These are phyloP conservation scores for Aspergillus carbonarius DNA, from an alignment of 2,329 filamentous ascomycete species.

Conservation along the genomic window DNA sequence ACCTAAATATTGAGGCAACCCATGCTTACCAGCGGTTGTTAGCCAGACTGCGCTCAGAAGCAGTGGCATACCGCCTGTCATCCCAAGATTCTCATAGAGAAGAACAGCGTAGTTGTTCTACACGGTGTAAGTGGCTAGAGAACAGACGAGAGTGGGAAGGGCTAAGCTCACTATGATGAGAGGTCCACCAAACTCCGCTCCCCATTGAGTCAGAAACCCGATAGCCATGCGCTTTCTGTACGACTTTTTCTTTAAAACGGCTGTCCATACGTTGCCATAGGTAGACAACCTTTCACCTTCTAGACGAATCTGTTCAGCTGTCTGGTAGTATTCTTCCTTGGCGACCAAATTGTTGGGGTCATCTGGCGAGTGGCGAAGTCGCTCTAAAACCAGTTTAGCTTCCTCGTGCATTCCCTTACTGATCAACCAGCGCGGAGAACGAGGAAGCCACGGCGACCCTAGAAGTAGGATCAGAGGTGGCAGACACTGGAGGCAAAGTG, in stretches of 20 bases:
- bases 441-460: slow-evolving; percentile 45
- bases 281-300: slow-evolving; percentile 44
- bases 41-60: slow-evolving; percentile 47
- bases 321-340: slow-evolving; percentile 50
- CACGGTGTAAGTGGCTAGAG: background rate
- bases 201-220: slow-evolving; percentile 55
- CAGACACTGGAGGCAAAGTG: slow-evolving; percentile 43
- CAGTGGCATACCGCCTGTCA: slow-evolving; percentile 44
- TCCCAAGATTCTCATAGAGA: slow-evolving; percentile 46
- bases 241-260: slow-evolving; percentile 48
- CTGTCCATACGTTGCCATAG: slow-evolving; percentile 46
- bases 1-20: background rate
- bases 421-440: slow-evolving; percentile 53
- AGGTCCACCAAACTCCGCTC: slow-evolving; percentile 54
- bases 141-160: background rate
- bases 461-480: slow-evolving; percentile 42
- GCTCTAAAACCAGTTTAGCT: slow-evolving; percentile 45
- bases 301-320: slow-evolving; percentile 47
- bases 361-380: slow-evolving; percentile 39
- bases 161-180: slow-evolving; percentile 49
- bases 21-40: slow-evolving; percentile 43
- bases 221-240: slow-evolving; percentile 54
- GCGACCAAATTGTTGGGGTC: slow-evolving; percentile 45
- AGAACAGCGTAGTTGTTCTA: slow-evolving; percentile 52
- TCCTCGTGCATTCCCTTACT: slow-evolving; percentile 48